Base-by-base conservation (phyloP, 2,329 filamentous ascomycete genomes). In the Neurospora sp. region DNA sequence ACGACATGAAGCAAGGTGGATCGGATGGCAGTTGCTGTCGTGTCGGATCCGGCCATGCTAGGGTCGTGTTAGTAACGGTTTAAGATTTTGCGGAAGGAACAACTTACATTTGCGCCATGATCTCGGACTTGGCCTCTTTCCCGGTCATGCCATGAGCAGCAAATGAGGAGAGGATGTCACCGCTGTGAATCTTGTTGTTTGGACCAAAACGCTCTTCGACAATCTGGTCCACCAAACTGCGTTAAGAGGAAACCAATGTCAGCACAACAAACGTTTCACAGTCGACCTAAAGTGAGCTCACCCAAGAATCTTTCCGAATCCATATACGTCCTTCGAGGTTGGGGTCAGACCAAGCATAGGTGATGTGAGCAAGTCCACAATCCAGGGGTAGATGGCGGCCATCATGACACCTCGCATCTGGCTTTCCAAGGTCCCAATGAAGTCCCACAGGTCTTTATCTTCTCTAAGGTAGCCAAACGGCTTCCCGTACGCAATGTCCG, bases 151-250 rank as follows among this genome's bases (percentile, higher is more conserved):
- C 74, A 71, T 83, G 81, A 11, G 79, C 78, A 69, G 86, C 80
- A 73, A 87, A 86, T 0, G 83, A 82, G 3, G 81, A 81, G 3
- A 87, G 78, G 84, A 87, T 86, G 71, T 87, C 85, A 42, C 39
- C 39, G 3, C 79, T 77, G 10, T 81, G 78, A 0, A 79, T 78
- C 17, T 82, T 79, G 2, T 79, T 77, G 62, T 82, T 78, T 1
- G 77, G 78, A 3, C 79, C 78, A 68, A 82, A 84, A 5, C 85
- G 80, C 69, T 83, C 79, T 2, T 77, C 78, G 0, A 83, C 82
- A 13, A 82, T 78, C 36, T 81, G 76, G 43, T 81, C 79, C 4
- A 82, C 82, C 38, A 38, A 2, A 11, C 38, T 38, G 10, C 10
- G 38, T 38, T 11, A 38, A 38, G 38, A 38, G 10, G 38, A 38